Evolutionary conservation across 2,329 filamentous ascomycete species (phyloP), one percentile per base, ranked within the genome.

Genomic region (Cytospora leucostoma): DNA sequence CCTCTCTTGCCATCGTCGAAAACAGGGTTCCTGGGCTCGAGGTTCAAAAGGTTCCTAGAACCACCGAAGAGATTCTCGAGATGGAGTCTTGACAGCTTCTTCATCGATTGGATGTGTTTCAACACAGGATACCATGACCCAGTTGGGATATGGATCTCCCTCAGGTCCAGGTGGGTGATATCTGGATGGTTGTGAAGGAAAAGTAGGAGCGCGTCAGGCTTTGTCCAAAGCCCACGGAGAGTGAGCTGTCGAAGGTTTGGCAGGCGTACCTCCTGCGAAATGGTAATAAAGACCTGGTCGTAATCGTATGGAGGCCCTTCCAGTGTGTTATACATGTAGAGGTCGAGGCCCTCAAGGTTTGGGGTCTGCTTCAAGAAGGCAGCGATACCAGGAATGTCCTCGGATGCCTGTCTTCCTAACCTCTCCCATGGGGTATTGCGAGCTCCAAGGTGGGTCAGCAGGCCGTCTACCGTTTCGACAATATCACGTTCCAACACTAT

Each of bases 1-100:
- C 21, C 44, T 44, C 40, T 55, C 32, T 50, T 34, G 3, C 19
- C 40, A 44, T 49, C 33, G 5, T 37, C 38, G 7, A 55, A 38
- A 0, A n/a, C 15, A 3, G 38, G 37, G 12, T 61, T 19, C 40
- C 4, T 11, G 33, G 59, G 52, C 19, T 37, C 38, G 15, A 61
- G 52, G 40, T 61, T 61, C 10, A 61, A 21, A 1, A 61, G 59
- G 33, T 55, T 51, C 40, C 37, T 34, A 34, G 59, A 50, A 13
- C 40, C 51, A 44, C 59, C 15, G 51, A 51, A 61, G 32, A 55
- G 51, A 38, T 61, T 61, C 38, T 61, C 59, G 19, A 61, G 59
- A 19, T 61, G 59, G n/a, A 61, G 27, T 19, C 10, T 17, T 7
- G n/a, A 17, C 5, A 61, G 52, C 8, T 33, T 32, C 4, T 19